Conservation (phyloP, 164 flowering plant species). For the Umbellularia californica region DNA sequence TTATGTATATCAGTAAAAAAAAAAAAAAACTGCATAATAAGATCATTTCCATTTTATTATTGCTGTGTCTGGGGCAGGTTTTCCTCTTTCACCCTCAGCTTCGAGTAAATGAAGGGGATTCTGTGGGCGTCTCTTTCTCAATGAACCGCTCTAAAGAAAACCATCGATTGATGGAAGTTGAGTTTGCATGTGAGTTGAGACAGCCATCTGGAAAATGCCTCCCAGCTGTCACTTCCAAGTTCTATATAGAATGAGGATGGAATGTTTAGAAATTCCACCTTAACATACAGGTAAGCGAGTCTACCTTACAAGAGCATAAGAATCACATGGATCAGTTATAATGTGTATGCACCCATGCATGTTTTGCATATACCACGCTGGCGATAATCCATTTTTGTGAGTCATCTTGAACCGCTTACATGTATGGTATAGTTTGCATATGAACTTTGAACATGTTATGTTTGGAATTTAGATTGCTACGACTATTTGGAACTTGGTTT, state of each 20-base stretch:
- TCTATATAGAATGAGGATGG: constrained; percentile 63
- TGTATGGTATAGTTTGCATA: background rate
- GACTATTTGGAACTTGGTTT: too few relatives aligned
- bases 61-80: constrained; percentile 41
- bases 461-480: too few relatives aligned
- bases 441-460: too few relatives aligned
- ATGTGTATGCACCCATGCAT: background rate
- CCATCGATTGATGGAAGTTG: constrained; percentile 88
- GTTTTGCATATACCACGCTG: background rate
- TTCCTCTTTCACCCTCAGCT: constrained; percentile 69
- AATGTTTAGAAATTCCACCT: background rate
- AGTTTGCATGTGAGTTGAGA: constrained; percentile 48
- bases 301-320: background rate
- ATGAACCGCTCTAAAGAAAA: constrained; percentile 86
- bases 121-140: constrained; percentile 41
- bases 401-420: background rate
- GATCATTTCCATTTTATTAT: background rate
- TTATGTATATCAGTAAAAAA: too few relatives aligned
- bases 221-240: constrained; percentile 47
- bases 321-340: background rate
- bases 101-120: constrained; percentile 46
- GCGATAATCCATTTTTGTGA: background rate
- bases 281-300: constrained; percentile 8
- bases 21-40: too few relatives aligned
- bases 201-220: constrained; percentile 45